Conservation (phyloP, 768 basidiomycete species). For the Amanita jacksonii region DNA sequence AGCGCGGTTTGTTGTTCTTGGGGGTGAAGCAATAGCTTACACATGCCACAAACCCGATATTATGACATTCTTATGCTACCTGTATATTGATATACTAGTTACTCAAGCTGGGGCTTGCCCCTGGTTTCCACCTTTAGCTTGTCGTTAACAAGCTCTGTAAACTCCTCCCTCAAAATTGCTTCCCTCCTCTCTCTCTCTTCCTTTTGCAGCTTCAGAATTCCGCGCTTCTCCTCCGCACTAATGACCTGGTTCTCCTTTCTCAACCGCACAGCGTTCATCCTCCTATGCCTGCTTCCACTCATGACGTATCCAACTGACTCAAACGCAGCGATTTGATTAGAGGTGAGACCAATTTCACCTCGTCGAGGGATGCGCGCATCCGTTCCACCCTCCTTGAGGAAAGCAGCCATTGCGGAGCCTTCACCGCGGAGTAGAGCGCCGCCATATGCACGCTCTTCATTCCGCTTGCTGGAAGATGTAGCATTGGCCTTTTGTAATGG, state of each 20-base stretch:
- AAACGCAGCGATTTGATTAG: conserved; percentile 78
- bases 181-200: conserved; percentile 93
- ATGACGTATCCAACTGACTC: conserved; percentile 95
- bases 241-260: conserved; percentile 99
- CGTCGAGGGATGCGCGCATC: conserved; percentile 90
- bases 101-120: neutral
- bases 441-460: conserved; percentile 83
- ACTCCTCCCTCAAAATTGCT: conserved; percentile 80
- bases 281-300: conserved; percentile 88
- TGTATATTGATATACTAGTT: neutral
- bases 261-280: conserved; percentile 99
- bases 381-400: conserved; percentile 69
- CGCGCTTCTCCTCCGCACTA: conserved; percentile 95
- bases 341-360: conserved; percentile 93
- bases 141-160: conserved; percentile 73
- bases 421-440: conserved; percentile 88
- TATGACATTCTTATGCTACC: too few relatives aligned
- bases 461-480: conserved; percentile 29
- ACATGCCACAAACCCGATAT: too few relatives aligned
- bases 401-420: conserved; percentile 97
- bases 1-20: conserved; percentile 78
- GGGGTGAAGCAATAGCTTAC: conserved; percentile 35
- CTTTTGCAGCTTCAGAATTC: conserved; percentile 87
- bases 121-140: conserved; percentile 42
- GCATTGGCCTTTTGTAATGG: conserved; percentile 38